Base-by-base conservation (phyloP, 108 stramenopile species). In the Fragilaria crotonensis region DNA sequence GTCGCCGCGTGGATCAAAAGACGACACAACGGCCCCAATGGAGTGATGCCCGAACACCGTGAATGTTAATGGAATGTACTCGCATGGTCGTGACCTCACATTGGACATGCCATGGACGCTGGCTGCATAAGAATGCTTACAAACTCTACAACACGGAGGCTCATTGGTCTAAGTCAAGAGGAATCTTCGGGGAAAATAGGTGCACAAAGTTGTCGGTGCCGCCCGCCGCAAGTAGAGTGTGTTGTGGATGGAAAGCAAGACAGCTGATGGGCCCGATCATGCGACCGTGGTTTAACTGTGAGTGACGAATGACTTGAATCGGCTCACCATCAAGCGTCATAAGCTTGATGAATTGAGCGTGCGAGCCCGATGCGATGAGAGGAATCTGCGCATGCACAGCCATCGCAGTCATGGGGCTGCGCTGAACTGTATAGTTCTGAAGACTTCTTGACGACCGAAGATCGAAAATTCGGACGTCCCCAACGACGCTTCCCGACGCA, bases 321-420 rank as follows among this genome's bases (percentile, higher is more conserved):
- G 88, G 73, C 19, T 89, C 86, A 5, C 95, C 98, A 57, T 95
- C 91, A 23, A 79, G 63, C 18, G 81, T 85, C 30, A 90, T 48
- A 31, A 97, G 72, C 64, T 97, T 95, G 65, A 97, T 93, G 63
- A 96, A 97, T 48, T 97, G 94, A 17, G 91, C 83, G 36, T 94
- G 90, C 2, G 90, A 92, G 0, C 98, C 97, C 5, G 89, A 89
- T 1, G 93, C 93, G 62, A 93, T 47, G 31, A 98, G 67, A 0
- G 97, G 97, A 30, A 96, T 72, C 23, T 80, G 71, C n/a, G 72
- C 59, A 69, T 99, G 98, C n/a, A 80, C 78, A 3, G 90, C 78
- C 25, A 99, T 57, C 17, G 95, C 88, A 2, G 98, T 99, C 93
- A 98, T 95, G 7, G 84, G 67, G n/a, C 84, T 75, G 21, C 83